Evolutionary conservation across 768 basidiomycete genomes (phyloP).

Genomic region (Suillus sp.): DNA sequence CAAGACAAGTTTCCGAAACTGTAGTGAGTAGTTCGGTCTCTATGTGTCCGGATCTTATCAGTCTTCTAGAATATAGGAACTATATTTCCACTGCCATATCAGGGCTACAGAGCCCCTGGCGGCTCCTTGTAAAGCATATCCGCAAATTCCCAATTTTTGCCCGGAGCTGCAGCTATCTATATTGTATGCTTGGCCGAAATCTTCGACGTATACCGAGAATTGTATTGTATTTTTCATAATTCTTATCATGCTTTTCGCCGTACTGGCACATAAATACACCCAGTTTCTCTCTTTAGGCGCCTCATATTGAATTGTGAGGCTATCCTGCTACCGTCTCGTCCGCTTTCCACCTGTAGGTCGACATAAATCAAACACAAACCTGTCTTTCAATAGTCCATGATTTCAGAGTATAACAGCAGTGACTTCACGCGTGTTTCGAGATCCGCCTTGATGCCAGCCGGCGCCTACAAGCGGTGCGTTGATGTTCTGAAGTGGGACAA

Average conservation of each 20-base stretch:
- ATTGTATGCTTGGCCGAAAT: not conserved
- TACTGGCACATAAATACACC: not conserved
- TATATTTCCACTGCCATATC: not conserved
- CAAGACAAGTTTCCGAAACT: not conserved
- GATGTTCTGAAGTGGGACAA: not conserved
- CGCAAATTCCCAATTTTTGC: not conserved
- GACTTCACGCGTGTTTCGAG: not conserved
- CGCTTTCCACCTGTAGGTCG: not conserved
- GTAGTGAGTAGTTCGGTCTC: not conserved
- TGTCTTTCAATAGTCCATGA: not conserved
- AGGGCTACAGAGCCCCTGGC: not conserved
- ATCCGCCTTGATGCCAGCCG: not conserved
- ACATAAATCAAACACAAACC: not conserved
- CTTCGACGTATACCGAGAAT: constrained; percentile 1
- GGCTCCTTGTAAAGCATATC: not conserved
- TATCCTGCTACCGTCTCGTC: not conserved
- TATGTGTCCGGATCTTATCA: not conserved
- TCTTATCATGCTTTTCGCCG: not conserved
- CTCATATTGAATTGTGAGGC: not conserved
- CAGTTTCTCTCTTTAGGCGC: no score
- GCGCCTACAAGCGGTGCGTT: not conserved
- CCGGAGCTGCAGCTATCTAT: not conserved
- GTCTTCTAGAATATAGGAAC: not conserved
- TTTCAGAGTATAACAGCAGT: not conserved
- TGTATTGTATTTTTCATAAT: constrained; percentile 3